Evolutionary conservation across 2,329 filamentous ascomycete genomes (phyloP).

Genomic region (Ampelomyces quisqualis): DNA sequence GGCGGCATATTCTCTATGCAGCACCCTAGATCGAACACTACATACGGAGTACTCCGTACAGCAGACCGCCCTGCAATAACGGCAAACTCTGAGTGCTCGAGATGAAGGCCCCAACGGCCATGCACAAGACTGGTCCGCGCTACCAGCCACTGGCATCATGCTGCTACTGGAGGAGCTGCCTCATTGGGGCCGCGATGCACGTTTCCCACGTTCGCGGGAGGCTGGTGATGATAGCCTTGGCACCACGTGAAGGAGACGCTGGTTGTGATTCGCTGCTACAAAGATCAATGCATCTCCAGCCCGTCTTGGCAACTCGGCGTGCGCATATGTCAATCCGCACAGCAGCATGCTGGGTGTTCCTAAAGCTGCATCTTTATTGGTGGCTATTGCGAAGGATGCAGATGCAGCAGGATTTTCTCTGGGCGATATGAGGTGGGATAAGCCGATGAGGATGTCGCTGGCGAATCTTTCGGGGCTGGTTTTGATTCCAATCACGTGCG

Average conservation of each 20-base stretch:
- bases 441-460: slow-evolving; percentile 5
- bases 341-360: slow-evolving; percentile 14
- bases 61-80: slow-evolving; percentile 23
- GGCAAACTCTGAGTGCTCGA: slow-evolving; percentile 35
- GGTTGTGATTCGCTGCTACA: slow-evolving; percentile 18
- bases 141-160: slow-evolving; percentile 24
- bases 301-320: slow-evolving; percentile 17
- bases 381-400: not conserved
- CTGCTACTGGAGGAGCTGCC: slow-evolving; percentile 26
- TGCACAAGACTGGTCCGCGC: slow-evolving; percentile 22
- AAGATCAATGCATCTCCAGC: slow-evolving; percentile 4
- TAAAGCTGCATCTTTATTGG: slow-evolving; percentile 7
- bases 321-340: slow-evolving; percentile 4
- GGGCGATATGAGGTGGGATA: not conserved
- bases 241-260: slow-evolving; percentile 22
- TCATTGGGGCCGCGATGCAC: slow-evolving; percentile 19
- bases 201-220: slow-evolving; percentile 12
- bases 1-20: slow-evolving; percentile 16
- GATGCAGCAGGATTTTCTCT: slow-evolving; percentile 4
- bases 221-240: slow-evolving; percentile 15
- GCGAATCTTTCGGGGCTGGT: no score
- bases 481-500: not conserved
- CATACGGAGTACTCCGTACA: slow-evolving; percentile 11
- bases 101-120: slow-evolving; percentile 21
- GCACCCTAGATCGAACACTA: slow-evolving; percentile 11